Evolutionary conservation across 2,329 filamentous ascomycete genomes (phyloP), one percentile per base, ranked within the genome.

Genomic region (Diaporthe humulicola): DNA sequence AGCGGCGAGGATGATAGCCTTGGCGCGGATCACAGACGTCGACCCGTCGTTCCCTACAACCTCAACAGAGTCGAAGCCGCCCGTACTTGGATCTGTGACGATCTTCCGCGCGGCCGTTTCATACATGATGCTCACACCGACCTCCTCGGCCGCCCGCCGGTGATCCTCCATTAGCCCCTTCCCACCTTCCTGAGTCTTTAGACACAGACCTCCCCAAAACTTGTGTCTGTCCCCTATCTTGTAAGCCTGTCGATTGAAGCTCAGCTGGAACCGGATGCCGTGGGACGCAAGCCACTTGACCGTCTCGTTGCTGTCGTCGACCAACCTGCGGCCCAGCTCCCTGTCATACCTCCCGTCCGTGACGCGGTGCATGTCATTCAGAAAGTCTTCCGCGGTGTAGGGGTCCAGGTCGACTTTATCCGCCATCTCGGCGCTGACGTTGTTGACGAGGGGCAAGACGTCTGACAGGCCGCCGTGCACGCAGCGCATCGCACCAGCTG

Each of bases 201-300:
- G 81, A n/a, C 85, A 86, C 79, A 94, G 81, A 0, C 92, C 92
- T 15, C 92, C 92, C 91, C 91, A 93, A 80, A 93, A 93, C 78
- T 90, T 91, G 79, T 87, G 87, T 40, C 88, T 84, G 0, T 89
- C 90, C 69, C 90, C 84, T n/a, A 93, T 87, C 73, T 91, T 85
- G 79, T 92, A 94, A 0, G 92, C 90, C 79, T 94, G 92, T 3
- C 92, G 85, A 74, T 93, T 90, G 81, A 93, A 93, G 2, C 87
- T 89, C 4, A 93, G 83, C 78, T 90, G 87, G 78, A 91, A 93
- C 1, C 86, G 83, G 3, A 92, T 82, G 0, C 91, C 91, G 54
- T 90, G 85, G 61, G 80, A 76, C 1, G 85, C 85, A 2, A 93
- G 83, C 91, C 91, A 92, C 77, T 88, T 87, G 10, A 91, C 81